A percentile compares a stretch with the other conserved stretches of the same genome.
These are phyloP conservation scores for Diaporthe australafricana DNA, from an alignment of 2,329 filamentous ascomycete genomes.

Conservation along the genomic window DNA sequence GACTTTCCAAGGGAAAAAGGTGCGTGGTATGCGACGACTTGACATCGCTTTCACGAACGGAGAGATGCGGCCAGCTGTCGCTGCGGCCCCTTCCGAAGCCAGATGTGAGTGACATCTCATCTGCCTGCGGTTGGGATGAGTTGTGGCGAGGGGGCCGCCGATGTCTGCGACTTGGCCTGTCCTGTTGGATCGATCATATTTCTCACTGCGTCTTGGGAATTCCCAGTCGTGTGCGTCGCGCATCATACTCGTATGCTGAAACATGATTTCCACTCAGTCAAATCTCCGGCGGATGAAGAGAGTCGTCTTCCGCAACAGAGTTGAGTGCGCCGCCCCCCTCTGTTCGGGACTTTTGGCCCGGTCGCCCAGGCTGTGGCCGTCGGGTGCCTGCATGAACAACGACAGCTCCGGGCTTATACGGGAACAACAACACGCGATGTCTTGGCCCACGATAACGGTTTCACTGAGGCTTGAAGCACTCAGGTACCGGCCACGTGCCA, in stretches of 20 bases:
- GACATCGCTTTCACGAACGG: not conserved
- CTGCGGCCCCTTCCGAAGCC: not conserved
- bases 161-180: not conserved
- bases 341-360: not conserved
- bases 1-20: not conserved
- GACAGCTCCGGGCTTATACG: not conserved
- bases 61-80: conserved; percentile 4
- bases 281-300: not conserved
- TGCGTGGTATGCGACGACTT: not conserved
- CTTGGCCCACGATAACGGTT: conserved; percentile 6
- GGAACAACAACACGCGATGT: conserved; percentile 6
- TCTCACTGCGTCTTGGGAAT: not conserved
- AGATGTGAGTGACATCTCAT: conserved; percentile 24
- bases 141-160: not conserved
- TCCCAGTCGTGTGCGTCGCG: not conserved
- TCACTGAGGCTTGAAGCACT: not conserved
- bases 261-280: not conserved
- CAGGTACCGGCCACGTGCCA: conserved; percentile 4
- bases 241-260: not conserved
- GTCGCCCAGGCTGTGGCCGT: conserved; percentile 1
- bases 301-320: not conserved
- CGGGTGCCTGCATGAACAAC: conserved; percentile 22
- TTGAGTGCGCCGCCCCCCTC: not conserved
- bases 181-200: conserved; percentile 19
- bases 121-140: not conserved